Percentiles rank a stretch among this genome's conserved stretches.
Evolutionary conservation across 108 stramenopile genomes (phyloP).

Genomic region (Discostella pseudostelligera): DNA sequence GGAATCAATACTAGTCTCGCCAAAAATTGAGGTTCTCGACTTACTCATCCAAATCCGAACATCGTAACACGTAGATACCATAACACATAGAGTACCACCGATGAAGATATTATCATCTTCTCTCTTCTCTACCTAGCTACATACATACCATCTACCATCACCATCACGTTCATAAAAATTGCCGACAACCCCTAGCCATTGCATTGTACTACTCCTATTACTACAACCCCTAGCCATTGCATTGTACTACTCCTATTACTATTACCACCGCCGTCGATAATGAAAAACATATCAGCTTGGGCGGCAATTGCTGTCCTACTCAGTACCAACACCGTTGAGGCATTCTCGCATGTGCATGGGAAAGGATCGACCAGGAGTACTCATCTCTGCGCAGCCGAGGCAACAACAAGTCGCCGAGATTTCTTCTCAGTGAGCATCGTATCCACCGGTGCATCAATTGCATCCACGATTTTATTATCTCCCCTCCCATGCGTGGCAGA

Average conservation of each 20-base stretch:
- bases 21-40: too few relatives aligned
- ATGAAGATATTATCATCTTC: too few relatives aligned
- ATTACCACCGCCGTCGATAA: background rate
- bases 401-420: conserved; percentile 26
- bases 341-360: background rate
- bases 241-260: background rate
- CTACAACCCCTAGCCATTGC: too few relatives aligned
- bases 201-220: too few relatives aligned
- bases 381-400: background rate
- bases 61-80: too few relatives aligned
- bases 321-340: conserved; percentile 4
- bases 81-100: too few relatives aligned
- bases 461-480: conserved; percentile 1
- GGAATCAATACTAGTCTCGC: too few relatives aligned
- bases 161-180: too few relatives aligned
- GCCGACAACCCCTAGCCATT: too few relatives aligned
- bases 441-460: conserved; percentile 6
- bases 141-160: too few relatives aligned
- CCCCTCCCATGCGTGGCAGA: conserved; percentile 44
- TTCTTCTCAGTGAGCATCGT: conserved; percentile 24
- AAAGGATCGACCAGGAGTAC: conserved; percentile 5
- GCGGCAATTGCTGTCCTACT: conserved; percentile 11
- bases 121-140: too few relatives aligned
- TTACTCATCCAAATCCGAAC: too few relatives aligned
- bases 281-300: conserved; percentile 18